Base-by-base conservation (phyloP, 1,139 yeast genomes). In the Geotrichum siamense region DNA sequence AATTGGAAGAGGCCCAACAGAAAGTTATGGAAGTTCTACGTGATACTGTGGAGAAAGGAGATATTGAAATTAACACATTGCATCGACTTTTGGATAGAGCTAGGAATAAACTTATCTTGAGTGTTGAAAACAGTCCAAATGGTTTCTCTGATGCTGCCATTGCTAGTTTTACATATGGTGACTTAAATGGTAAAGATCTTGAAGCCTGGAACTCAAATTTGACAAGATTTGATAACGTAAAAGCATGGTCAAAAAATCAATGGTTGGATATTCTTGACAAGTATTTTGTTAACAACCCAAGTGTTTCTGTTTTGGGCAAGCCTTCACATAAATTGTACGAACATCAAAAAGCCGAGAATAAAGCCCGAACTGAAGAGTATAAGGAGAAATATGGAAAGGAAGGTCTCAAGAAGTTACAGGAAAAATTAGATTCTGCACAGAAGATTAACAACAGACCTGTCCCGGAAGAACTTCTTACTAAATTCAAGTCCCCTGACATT, bases 91-190 rank as follows among this genome's bases (percentile, higher is more conserved):
- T 87, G 16, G 76, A 74, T 42, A 85, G 82, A 50, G 75, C 75
- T 34, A 78, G 70, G 58, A 72, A 82, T 65, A 78, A 78, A 55
- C 76, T 74, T 53, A 67, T 84, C 30, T 73, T 78, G 39, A 70
- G 71, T 23, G 73, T 82, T 35, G 97, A 91, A 60, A 77, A 75
- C 50, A 74, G 76, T 29, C 74, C 91, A 3, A 71, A 74, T 23
- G 67, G 71, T 3, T 69, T 89, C 49, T 73, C 86, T 1, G 75
- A 76, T 42, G 70, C 78, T 47, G 86, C 91, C 5, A 82, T 87
- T 40, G 70, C 73, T 30, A 94, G 85, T 56, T 89, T 86, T 59
- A 61, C 87, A 12, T 93, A 91, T 56, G 96, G 96, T 39, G 67
- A 75, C 25, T 60, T 61, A 2, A 75, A 76, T 45, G 86, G 84